Evolutionary conservation across 441 rosid genomes (phyloP).

Genomic region (Brassica balearica): DNA sequence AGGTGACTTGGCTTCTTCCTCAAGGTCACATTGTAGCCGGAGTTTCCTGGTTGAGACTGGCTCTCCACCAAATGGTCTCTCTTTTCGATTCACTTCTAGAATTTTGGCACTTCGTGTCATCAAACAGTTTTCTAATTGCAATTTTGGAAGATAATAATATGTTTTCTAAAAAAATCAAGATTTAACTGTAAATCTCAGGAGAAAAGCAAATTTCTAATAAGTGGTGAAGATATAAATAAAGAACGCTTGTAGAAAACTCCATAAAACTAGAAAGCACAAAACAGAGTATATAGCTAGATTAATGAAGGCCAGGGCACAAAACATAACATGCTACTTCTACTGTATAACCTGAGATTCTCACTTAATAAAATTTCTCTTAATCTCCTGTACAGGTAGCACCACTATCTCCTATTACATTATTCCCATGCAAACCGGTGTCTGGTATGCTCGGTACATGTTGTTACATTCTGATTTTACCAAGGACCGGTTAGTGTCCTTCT

Average conservation of each 20-base stretch:
- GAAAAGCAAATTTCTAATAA: not conserved
- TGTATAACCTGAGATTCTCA: slow-evolving; percentile 30
- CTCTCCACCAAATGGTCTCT: slow-evolving; percentile 53
- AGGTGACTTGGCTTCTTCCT: slow-evolving; percentile 87
- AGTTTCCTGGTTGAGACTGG: slow-evolving; percentile 84
- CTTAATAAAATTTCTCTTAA: slow-evolving; percentile 31
- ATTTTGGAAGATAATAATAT: not conserved
- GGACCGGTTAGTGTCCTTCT: slow-evolving; percentile 78
- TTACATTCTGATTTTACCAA: slow-evolving; percentile 49
- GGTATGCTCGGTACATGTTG: slow-evolving; percentile 23
- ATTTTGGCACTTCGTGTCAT: not conserved
- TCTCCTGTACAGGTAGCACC: slow-evolving; percentile 40
- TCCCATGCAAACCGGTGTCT: slow-evolving; percentile 13
- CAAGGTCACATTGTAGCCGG: slow-evolving; percentile 89
- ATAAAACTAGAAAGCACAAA: slow-evolving; percentile 24
- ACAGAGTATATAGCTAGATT: slow-evolving; percentile 29
- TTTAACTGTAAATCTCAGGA: not conserved
- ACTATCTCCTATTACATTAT: slow-evolving; percentile 34
- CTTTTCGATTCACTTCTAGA: slow-evolving; percentile 48
- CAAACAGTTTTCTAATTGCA: slow-evolving; percentile 15
- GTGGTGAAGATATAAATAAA: slow-evolving; percentile 10
- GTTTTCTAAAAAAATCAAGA: slow-evolving; percentile 17
- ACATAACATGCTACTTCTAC: slow-evolving; percentile 23
- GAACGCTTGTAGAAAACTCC: slow-evolving; percentile 1
- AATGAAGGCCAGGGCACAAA: slow-evolving; percentile 29